Conservation (phyloP, 345 rosid genomes). For the Eucalyptus pauciflora region DNA sequence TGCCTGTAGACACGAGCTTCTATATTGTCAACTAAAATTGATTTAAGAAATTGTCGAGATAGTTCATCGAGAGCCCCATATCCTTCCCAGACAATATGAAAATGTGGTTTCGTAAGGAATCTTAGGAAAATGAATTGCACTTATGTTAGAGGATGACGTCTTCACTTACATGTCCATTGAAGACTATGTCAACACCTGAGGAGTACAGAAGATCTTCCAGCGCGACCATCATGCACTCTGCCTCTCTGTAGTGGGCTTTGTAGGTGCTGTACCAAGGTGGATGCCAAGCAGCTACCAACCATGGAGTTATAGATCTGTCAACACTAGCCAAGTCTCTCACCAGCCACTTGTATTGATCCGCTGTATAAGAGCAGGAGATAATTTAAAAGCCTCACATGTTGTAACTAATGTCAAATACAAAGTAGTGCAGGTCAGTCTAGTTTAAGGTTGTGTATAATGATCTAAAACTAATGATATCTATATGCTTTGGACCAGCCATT, state of each 20-base stretch:
- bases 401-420: background rate
- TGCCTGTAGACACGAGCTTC: background rate
- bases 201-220: slow-evolving; percentile 68
- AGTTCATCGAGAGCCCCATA: background rate
- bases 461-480: background rate
- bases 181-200: slow-evolving; percentile 56
- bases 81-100: background rate
- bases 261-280: slow-evolving; percentile 91
- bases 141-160: background rate
- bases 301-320: slow-evolving; percentile 64
- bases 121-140: background rate
- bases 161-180: slow-evolving; percentile 63
- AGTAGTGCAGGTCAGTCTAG: background rate
- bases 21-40: background rate
- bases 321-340: slow-evolving; percentile 48
- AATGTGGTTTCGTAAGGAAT: background rate
- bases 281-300: slow-evolving; percentile 85
- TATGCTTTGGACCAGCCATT: background rate
- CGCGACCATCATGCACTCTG: slow-evolving; percentile 77
- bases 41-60: background rate
- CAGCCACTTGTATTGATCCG: slow-evolving; percentile 75
- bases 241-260: slow-evolving; percentile 71
- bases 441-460: background rate
- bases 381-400: background rate
- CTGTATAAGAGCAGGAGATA: slow-evolving; percentile 20